A percentile compares a stretch with the other conserved stretches of the same genome.
These are phyloP conservation scores for Ajuga chamaepitys DNA, from an alignment of 257 asterid genomes.

Conservation along the genomic window DNA sequence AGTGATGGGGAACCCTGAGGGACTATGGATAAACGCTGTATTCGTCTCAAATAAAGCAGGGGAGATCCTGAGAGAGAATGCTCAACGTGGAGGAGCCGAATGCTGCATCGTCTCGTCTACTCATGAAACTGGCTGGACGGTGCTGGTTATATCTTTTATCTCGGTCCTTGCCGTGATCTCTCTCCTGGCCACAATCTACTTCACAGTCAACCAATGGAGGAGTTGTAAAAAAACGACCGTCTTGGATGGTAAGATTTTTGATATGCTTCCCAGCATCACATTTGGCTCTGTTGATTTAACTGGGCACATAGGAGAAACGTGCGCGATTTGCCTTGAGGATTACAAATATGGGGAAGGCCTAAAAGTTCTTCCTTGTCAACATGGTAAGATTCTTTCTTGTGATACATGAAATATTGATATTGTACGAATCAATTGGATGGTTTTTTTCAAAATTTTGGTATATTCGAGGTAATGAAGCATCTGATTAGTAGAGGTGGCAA, in stretches of 20 bases:
- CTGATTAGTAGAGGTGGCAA: too few relatives aligned
- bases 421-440: neutral
- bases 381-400: conserved; percentile 11
- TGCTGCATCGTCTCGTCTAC: conserved; percentile 21
- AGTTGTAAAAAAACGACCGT: neutral
- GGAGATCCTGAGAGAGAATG: conserved; percentile 18
- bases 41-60: conserved; percentile 24
- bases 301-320: conserved; percentile 16
- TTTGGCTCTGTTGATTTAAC: conserved; percentile 1
- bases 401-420: neutral
- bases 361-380: conserved; percentile 24
- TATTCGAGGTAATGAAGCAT: neutral
- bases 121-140: conserved; percentile 26
- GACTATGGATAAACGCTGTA: conserved; percentile 21
- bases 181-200: conserved; percentile 12
- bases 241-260: conserved; percentile 12
- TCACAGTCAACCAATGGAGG: conserved; percentile 14
- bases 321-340: conserved; percentile 26
- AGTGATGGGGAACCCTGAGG: conserved; percentile 27
- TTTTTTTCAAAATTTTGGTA: neutral
- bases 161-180: conserved; percentile 19
- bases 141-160: conserved; percentile 23
- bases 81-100: conserved; percentile 14
- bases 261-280: conserved; percentile 15
- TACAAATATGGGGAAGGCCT: conserved; percentile 20